phyloP scores from a whole-genome alignment of 2,329 filamentous ascomycete genomes.

The Shiraia sp. region DNA sequence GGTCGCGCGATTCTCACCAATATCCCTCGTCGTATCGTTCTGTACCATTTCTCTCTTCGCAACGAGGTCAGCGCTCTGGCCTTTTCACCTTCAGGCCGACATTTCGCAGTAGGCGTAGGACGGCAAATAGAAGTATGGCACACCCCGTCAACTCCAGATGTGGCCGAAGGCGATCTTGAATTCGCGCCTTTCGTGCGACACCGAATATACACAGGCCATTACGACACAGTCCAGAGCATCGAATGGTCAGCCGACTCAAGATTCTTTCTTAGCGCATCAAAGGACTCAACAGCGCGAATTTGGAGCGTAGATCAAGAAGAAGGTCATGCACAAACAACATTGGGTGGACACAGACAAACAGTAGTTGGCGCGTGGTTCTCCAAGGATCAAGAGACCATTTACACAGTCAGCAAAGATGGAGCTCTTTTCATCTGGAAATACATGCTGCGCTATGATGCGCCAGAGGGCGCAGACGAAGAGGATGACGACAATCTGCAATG shows the following conservation, averaged over 20 bases:
- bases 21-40: slow-evolving; percentile 77
- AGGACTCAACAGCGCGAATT: slow-evolving; percentile 89
- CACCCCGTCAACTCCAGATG: slow-evolving; percentile 85
- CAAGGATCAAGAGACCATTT: slow-evolving; percentile 90
- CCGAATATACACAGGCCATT: slow-evolving; percentile 83
- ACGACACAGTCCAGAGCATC: slow-evolving; percentile 81
- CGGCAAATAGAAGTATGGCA: slow-evolving; percentile 94
- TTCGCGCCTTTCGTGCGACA: slow-evolving; percentile 94
- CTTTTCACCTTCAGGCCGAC: slow-evolving; percentile 86
- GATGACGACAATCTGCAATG: slow-evolving; percentile 75
- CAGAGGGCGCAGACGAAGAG: slow-evolving; percentile 58
- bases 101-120: slow-evolving; percentile 88
- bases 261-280: slow-evolving; percentile 91
- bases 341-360: slow-evolving; percentile 87
- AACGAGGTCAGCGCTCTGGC: slow-evolving; percentile 78
- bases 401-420: slow-evolving; percentile 96
- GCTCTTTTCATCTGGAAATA: slow-evolving; percentile 95
- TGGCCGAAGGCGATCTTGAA: slow-evolving; percentile 81
- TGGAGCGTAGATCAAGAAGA: slow-evolving; percentile 91
- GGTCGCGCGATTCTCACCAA: slow-evolving; percentile 93
- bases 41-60: slow-evolving; percentile 96
- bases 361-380: slow-evolving; percentile 98
- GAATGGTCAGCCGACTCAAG: slow-evolving; percentile 96
- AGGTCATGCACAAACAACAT: slow-evolving; percentile 83
- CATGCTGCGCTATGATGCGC: slow-evolving; percentile 61